A percentile compares a stretch with the other conserved stretches of the same genome.
phyloP scores from a whole-genome alignment of 169 alveolate genomes.

The Eimeria tenella region DNA sequence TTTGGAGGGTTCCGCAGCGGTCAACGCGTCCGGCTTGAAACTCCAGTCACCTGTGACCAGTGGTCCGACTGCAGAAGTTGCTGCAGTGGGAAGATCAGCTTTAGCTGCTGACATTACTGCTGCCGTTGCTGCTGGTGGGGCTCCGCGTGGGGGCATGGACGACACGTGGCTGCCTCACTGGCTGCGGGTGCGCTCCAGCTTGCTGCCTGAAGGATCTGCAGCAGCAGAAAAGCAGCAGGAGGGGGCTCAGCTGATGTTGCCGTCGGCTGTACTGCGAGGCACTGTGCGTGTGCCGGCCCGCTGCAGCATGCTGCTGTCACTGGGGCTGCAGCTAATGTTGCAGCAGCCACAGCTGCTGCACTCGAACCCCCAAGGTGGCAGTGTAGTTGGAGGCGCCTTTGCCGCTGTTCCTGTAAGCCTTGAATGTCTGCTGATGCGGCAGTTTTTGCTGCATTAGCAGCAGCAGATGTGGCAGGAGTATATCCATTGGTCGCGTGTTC shows the following conservation, averaged over 20 bases:
- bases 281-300: background rate
- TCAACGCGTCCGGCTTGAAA: background rate
- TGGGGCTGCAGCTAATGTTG: background rate
- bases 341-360: constrained; percentile 40
- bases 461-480: background rate
- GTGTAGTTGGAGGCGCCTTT: background rate
- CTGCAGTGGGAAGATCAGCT: background rate
- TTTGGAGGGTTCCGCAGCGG: constrained; percentile 6
- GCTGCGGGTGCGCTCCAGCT: constrained; percentile 22
- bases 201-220: constrained; percentile 17
- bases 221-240: constrained; percentile 12
- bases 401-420: constrained; percentile 14
- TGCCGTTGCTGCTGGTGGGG: constrained; percentile 39
- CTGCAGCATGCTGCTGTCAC: background rate
- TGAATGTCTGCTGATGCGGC: background rate
- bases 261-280: constrained; percentile 21
- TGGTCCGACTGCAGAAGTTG: background rate
- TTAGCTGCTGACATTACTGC: constrained; percentile 41
- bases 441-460: background rate
- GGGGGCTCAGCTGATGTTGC: constrained; percentile 16
- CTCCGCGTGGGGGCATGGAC: background rate
- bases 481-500: background rate
- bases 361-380: constrained; percentile 31
- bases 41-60: background rate
- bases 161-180: background rate